Evolutionary conservation across 2,329 filamentous ascomycete genomes (phyloP), one percentile per base, ranked within the genome.

Genomic region (Colletotrichum agaves): DNA sequence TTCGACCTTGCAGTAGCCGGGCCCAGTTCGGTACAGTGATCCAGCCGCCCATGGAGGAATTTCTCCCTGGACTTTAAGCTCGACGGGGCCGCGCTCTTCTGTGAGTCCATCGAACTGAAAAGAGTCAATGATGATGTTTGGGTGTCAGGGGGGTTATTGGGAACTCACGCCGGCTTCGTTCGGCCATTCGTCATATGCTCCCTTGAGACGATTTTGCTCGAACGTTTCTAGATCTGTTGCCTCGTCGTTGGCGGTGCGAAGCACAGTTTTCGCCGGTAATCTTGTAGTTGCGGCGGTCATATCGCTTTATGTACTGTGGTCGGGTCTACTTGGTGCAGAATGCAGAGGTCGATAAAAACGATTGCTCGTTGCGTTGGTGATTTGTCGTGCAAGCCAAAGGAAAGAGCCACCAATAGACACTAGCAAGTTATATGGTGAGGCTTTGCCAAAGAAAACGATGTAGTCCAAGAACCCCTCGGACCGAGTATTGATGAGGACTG

Each of bases 1-100:
- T n/a, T 89, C 82, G 3, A 93, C 79, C 41, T 85, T 85, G 75
- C 86, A 87, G 31, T 86, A 84, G 1, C 92, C 91, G 0, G 92
- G 91, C 0, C 93, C 93, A 0, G 91, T 94, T 23, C 93, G 86
- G 76, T 90, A 95, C 0, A 96, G 83, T 1, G 86, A 83, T 1
- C 93, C 93, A 2, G 91, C 88, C 3, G 88, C 88, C 82, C 91
- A 94, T 1, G 82, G 66, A 1, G 93, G 93, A 57, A 96, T 93
- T 0, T 77, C 76, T 11, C 93, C 93, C 41, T 81, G 83, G 5
- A 95, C 84, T 0, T 74, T 73, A 12, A 95, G 84, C 55, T 89
- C 81, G 4, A 94, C 80, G 0, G 92, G 91, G 0, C 85, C 85
- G 4, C 84, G 84, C 70, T 92, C 86, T 72, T 93, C 90, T 12